phyloP scores from a whole-genome alignment of 169 alveolate genomes.

The Plasmodium billcollinsi region DNA sequence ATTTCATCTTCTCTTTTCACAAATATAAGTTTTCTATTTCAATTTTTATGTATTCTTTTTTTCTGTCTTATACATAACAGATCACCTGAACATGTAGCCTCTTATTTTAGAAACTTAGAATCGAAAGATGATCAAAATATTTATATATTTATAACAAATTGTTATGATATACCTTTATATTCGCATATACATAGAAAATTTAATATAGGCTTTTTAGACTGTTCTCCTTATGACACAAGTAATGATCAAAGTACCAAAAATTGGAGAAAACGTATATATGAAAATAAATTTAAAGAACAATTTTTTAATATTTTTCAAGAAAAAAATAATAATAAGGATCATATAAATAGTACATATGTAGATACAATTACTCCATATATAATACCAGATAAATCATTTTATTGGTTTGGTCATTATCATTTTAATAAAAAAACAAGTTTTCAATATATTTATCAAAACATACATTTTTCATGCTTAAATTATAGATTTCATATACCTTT shows the following conservation, averaged over 20 bases:
- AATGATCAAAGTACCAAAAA: conserved; percentile 9
- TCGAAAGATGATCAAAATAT: conserved; percentile 32
- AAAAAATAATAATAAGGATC: background rate
- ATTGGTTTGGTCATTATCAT: conserved; percentile 57
- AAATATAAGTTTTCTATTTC: conserved; percentile 46
- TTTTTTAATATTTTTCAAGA: conserved; percentile 43
- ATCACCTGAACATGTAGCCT: conserved; percentile 63
- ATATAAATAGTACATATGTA: background rate
- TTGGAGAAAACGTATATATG: conserved; percentile 59
- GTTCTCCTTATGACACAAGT: conserved; percentile 74
- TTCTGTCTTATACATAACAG: conserved; percentile 70
- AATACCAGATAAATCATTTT: conserved; percentile 38
- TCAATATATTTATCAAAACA: conserved; percentile 25
- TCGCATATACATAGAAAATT: conserved; percentile 75
- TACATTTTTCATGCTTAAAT: conserved; percentile 52
- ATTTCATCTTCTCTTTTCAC: conserved; percentile 1
- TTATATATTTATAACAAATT: conserved; percentile 71
- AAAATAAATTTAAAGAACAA: conserved; percentile 21
- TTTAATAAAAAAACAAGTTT: conserved; percentile 16
- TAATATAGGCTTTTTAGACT: conserved; percentile 77
- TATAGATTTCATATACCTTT: conserved; percentile 38
- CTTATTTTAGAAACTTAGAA: conserved; percentile 41
- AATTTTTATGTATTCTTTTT: conserved; percentile 57
- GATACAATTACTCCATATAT: conserved; percentile 43
- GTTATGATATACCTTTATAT: conserved; percentile 78